These are phyloP conservation scores for Cercospora zeae-maydis DNA, from an alignment of 2,329 filamentous ascomycete genomes.

Conservation along the genomic window DNA sequence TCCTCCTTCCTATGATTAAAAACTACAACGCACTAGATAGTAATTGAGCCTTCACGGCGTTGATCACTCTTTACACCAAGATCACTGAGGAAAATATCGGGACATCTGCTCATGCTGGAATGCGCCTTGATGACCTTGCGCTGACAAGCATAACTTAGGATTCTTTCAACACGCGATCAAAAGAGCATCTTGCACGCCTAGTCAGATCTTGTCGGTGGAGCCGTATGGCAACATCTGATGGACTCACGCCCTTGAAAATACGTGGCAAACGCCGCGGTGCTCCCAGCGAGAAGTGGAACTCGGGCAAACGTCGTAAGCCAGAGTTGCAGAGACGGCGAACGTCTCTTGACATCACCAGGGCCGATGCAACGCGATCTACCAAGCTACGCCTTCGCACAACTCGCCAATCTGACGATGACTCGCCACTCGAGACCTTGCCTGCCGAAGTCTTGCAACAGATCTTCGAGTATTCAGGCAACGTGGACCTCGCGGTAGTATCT, in stretches of 20 bases:
- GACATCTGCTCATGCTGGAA: neutral
- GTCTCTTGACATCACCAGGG: neutral
- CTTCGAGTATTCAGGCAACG: constrained; percentile 33
- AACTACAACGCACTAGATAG: constrained; percentile 55
- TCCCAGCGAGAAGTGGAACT: constrained; percentile 30
- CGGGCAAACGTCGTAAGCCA: constrained; percentile 25
- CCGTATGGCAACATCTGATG: constrained; percentile 7
- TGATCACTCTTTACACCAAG: constrained; percentile 41
- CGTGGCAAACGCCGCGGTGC: constrained; percentile 34
- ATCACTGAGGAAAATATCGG: constrained; percentile 36
- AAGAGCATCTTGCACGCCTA: neutral
- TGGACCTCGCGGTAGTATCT: constrained; percentile 34
- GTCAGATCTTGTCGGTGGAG: neutral
- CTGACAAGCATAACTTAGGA: constrained; percentile 1
- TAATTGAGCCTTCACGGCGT: constrained; percentile 37
- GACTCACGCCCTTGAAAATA: constrained; percentile 33
- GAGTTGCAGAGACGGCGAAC: constrained; percentile 16
- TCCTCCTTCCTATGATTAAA: constrained; percentile 61
- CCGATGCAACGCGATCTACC: constrained; percentile 21
- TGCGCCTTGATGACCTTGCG: neutral
- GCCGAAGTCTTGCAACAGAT: constrained; percentile 37
- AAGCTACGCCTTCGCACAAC: neutral
- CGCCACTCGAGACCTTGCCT: constrained; percentile 35
- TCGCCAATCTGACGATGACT: constrained; percentile 5
- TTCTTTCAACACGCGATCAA: neutral